A percentile compares a stretch with the other conserved stretches of the same genome.
Conservation (phyloP, 345 rosid species). For the Populus alba region DNA sequence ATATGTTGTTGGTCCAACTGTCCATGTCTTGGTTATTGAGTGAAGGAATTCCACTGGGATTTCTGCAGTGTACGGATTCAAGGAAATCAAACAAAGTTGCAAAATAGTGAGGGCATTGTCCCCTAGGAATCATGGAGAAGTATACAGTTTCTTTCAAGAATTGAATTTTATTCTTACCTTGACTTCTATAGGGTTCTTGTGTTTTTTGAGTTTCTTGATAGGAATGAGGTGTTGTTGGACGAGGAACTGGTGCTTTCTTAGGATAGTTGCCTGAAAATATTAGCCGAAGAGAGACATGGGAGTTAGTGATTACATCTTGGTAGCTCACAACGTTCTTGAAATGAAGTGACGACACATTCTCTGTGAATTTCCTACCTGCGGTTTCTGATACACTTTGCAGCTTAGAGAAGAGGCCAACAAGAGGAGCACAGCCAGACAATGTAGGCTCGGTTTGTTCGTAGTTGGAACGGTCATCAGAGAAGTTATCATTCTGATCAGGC, state of each 20-base stretch:
- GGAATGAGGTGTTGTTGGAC: slow-evolving; percentile 28
- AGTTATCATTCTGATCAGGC: slow-evolving; percentile 28
- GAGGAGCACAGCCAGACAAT: slow-evolving; percentile 21
- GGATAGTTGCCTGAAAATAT: slow-evolving; percentile 32
- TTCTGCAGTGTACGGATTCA: slow-evolving; percentile 11
- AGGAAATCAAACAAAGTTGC: not conserved
- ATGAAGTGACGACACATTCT: not conserved
- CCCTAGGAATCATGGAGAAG: not conserved
- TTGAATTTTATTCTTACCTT: slow-evolving; percentile 19
- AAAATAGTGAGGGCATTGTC: not conserved
- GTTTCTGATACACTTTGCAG: slow-evolving; percentile 14
- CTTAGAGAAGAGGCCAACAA: slow-evolving; percentile 34
- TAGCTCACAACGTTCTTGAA: not conserved
- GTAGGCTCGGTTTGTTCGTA: slow-evolving; percentile 33
- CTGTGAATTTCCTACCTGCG: not conserved
- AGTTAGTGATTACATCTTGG: not conserved
- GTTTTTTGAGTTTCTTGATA: slow-evolving; percentile 17
- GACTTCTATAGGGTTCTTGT: slow-evolving; percentile 22
- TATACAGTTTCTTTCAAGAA: too few relatives aligned
- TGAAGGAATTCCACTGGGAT: slow-evolving; percentile 54
- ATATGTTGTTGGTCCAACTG: slow-evolving; percentile 37
- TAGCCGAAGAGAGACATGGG: not conserved
- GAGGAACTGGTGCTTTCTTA: slow-evolving; percentile 26
- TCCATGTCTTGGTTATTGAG: slow-evolving; percentile 65
- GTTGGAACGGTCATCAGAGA: slow-evolving; percentile 24